Evolutionary conservation across 345 rosid species (phyloP).

Genomic region (Capsella bursapastoris): DNA sequence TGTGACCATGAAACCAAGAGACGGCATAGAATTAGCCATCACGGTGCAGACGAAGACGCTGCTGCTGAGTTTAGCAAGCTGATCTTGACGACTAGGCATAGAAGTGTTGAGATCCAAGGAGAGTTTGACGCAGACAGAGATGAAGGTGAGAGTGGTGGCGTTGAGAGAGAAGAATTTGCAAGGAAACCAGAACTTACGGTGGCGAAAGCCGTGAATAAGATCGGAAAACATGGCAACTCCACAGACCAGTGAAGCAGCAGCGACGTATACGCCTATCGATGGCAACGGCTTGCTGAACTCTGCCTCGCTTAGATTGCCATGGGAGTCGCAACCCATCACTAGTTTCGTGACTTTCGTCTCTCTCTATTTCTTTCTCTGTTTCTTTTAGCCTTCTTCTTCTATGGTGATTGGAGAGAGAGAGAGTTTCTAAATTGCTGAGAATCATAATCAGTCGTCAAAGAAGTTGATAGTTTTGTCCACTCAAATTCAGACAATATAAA

Average conservation of each 20-base stretch:
- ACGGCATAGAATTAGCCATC: slow-evolving; percentile 88
- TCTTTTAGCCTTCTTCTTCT: background rate
- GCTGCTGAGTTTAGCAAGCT: slow-evolving; percentile 89
- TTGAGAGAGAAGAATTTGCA: slow-evolving; percentile 70
- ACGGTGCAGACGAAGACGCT: slow-evolving; percentile 68
- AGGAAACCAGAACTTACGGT: slow-evolving; percentile 74
- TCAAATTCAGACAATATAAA: background rate
- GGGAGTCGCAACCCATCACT: slow-evolving; percentile 60
- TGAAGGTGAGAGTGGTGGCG: slow-evolving; percentile 72
- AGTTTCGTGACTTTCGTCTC: slow-evolving; percentile 13
- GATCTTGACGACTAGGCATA: slow-evolving; percentile 83
- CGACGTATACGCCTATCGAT: slow-evolving; percentile 82
- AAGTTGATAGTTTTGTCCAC: background rate
- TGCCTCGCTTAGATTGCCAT: slow-evolving; percentile 64
- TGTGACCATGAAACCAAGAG: slow-evolving; percentile 73
- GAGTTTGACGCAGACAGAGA: slow-evolving; percentile 70
- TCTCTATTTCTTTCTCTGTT: background rate
- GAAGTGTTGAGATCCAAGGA: slow-evolving; percentile 87
- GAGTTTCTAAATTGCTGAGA: background rate
- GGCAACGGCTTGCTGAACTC: slow-evolving; percentile 75
- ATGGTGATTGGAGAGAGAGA: background rate
- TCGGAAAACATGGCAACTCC: slow-evolving; percentile 73
- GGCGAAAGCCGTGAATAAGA: slow-evolving; percentile 59
- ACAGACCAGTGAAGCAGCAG: slow-evolving; percentile 74
- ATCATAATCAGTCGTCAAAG: slow-evolving; percentile 3